These are phyloP conservation scores for Yueomyces sp. DNA, from an alignment of 1,139 yeast species.

Conservation along the genomic window DNA sequence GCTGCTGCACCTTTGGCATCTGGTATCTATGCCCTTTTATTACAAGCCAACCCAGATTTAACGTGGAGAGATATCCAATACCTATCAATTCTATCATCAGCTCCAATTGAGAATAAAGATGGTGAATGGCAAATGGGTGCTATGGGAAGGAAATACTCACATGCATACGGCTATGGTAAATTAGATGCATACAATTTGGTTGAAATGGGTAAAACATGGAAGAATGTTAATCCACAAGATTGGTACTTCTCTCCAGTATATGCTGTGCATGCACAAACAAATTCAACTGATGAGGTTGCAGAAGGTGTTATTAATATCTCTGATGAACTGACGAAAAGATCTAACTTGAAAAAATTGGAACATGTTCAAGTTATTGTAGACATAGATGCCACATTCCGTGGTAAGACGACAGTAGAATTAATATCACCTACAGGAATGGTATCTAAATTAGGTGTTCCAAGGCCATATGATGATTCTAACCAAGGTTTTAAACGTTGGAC, in stretches of 20 bases:
- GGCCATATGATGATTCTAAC: constrained; percentile 43
- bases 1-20: constrained; percentile 99
- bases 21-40: constrained; percentile 73
- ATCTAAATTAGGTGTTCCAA: constrained; percentile 64
- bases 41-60: constrained; percentile 70
- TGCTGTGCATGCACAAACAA: constrained; percentile 15
- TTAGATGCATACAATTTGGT: constrained; percentile 74
- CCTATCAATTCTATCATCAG: constrained; percentile 60
- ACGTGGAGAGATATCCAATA: constrained; percentile 97
- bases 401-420: constrained; percentile 53
- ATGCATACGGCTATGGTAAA: constrained; percentile 86
- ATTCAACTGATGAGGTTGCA: constrained; percentile 21
- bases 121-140: constrained; percentile 54
- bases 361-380: constrained; percentile 78
- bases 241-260: constrained; percentile 44
- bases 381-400: constrained; percentile 54
- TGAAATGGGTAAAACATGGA: constrained; percentile 65
- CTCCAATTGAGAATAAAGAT: constrained; percentile 50
- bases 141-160: constrained; percentile 56
- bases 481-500: constrained; percentile 76
- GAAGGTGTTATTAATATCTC: constrained; percentile 37
- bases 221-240: constrained; percentile 78
- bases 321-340: constrained; percentile 34
- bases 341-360: constrained; percentile 63
- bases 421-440: constrained; percentile 63